A percentile compares a stretch with the other conserved stretches of the same genome.
phyloP scores from a whole-genome alignment of 768 basidiomycete species.

The Ramaria rubella region DNA sequence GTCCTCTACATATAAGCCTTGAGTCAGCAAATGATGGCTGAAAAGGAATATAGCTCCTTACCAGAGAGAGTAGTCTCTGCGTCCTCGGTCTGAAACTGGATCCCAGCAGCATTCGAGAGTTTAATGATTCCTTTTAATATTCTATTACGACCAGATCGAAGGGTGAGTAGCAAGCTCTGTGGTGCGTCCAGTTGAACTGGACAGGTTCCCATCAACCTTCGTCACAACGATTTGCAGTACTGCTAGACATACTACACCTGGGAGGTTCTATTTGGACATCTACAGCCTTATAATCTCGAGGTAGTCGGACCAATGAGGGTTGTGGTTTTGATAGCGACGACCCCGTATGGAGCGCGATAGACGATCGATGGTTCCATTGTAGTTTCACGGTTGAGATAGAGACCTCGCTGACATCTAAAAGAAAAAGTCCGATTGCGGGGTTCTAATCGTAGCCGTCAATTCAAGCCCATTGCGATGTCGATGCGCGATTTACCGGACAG shows the following conservation, averaged over 20 bases:
- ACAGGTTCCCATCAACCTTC: neutral
- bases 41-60: neutral
- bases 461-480: neutral
- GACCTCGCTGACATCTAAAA: conserved; percentile 28
- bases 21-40: neutral
- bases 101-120: conserved; percentile 47
- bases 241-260: conserved; percentile 19
- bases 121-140: conserved; percentile 48
- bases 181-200: conserved; percentile 62
- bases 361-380: neutral
- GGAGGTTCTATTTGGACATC: conserved; percentile 61
- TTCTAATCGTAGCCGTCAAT: conserved; percentile 38
- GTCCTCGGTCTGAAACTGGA: conserved; percentile 10
- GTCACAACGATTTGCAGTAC: neutral
- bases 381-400: neutral
- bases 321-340: conserved; percentile 2
- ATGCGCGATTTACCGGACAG: conserved; percentile 55
- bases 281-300: conserved; percentile 54
- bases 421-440: conserved; percentile 60
- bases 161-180: conserved; percentile 44
- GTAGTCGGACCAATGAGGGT: conserved; percentile 51
- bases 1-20: neutral
- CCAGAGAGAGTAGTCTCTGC: conserved; percentile 6
- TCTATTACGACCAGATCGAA: conserved; percentile 68
- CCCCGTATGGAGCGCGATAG: neutral